Base-by-base conservation (phyloP, 805 yeast genomes). In the Hanseniaspora singularis region DNA sequence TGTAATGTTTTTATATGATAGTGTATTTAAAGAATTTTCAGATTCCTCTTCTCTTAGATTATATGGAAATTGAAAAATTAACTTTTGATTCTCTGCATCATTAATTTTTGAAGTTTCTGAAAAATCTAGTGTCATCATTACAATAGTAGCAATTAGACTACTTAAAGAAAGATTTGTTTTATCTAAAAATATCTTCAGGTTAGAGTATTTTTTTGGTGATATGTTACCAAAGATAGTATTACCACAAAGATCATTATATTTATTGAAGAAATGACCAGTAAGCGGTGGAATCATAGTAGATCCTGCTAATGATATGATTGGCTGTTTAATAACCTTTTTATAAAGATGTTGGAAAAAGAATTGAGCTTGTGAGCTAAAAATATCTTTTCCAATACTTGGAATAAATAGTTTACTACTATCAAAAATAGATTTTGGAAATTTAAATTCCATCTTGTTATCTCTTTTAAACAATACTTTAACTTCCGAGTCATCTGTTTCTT, bases 61-160 rank as follows among this genome's bases (percentile, higher is more conserved):
- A 12, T 54, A 44, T 1, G 57, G 56, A 18, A 60, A 46, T 9
- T 57, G 55, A 43, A 60, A 59, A 1, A 51, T 51, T 2, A 60
- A 46, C 10, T 38, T 50, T 3, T 53, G 54, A 19, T 48, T 46
- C 3, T 23, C 39, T 7, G n/a, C 7, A 24, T 54, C 45, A 18
- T 50, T 53, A 11, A 55, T 50, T 22, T 53, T 49, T 7, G 16
- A 16, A 16, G 11, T 12, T 4, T 26, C 38, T 3, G 40, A 44
- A 2, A 59, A 55, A 39, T 59, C 54, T 20, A 60, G 43, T 43
- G 61, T 56, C n/a, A 59, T 37, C 57, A 60, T 53, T 3, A 54
- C 50, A 4, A 58, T 51, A 18, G 60, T 59, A 28, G 57, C 54
- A 11, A 60, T 49, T 26, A 60, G 56, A 42, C 57, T 57, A 37